Evolutionary conservation across 306 rosid species (phyloP).

Genomic region (Abrus pulchellus): DNA sequence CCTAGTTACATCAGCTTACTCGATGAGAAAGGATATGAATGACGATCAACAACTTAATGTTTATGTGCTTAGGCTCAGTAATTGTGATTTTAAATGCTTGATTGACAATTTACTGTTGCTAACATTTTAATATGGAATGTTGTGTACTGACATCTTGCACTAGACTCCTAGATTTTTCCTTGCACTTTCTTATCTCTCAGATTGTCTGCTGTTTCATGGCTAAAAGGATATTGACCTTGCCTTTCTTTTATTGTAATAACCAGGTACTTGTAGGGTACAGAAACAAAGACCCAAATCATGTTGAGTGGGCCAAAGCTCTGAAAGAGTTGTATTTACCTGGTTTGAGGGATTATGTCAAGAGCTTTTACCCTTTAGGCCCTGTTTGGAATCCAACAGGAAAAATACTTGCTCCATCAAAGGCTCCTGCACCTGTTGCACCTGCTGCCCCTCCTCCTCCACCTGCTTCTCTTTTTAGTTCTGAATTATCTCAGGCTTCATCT

Average conservation of each 20-base stretch:
- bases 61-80: conserved; percentile 15
- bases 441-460: conserved; percentile 91
- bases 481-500: conserved; percentile 84
- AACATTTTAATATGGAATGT: conserved; percentile 10
- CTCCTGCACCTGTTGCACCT: conserved; percentile 68
- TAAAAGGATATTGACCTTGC: not conserved
- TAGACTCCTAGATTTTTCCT: conserved; percentile 29
- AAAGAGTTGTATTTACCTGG: conserved; percentile 96
- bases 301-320: conserved; percentile 96
- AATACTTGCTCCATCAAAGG: conserved; percentile 67
- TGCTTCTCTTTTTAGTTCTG: conserved; percentile 85
- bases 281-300: conserved; percentile 92
- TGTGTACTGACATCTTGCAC: not conserved
- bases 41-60: conserved; percentile 29
- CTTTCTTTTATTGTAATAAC: conserved; percentile 37
- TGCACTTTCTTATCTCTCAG: conserved; percentile 25
- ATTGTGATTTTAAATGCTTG: conserved; percentile 32
- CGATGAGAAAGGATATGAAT: conserved; percentile 40
- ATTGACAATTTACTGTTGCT: conserved; percentile 16
- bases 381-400: conserved; percentile 88
- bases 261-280: conserved; percentile 93
- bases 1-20: conserved; percentile 20
- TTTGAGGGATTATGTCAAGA: conserved; percentile 90
- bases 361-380: conserved; percentile 88
- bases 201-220: conserved; percentile 7